Base-by-base conservation (phyloP, 345 rosid species). In the Gossypium longicalyx region DNA sequence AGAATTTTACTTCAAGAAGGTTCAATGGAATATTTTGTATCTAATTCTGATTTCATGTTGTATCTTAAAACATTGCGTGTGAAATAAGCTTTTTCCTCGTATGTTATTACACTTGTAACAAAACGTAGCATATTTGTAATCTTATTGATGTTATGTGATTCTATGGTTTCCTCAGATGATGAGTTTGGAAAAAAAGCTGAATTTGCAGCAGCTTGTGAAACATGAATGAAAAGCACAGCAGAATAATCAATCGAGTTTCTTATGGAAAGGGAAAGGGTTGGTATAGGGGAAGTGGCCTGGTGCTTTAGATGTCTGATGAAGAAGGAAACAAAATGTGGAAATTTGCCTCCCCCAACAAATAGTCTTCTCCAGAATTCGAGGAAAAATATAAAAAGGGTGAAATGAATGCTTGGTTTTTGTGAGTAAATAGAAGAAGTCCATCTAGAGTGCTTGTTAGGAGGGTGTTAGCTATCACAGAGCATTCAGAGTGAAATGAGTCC, bases 131-230 rank as follows among this genome's bases (percentile, higher is more conserved):
- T 22, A 12, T 58, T 2, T 58, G 29, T 58, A 22, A 6, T 22
- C 10, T 58, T 58, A 6, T 58, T 58, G 34, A 75, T 38, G 68
- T 76, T 56, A n/a, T 69, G 56, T 43, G n/a, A 44, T 74, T 74
- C 23, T 58, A 8, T 60, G 45, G 77, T 13, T 13, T 77, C 67
- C 43, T 73, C 78, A 77, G 80, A 58, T 77, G 80, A 57, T 77
- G 45, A 76, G 34, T 44, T 62, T 38, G 7, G 41, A 4, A 74
- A 56, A 64, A 41, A 61, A 61, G 23, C 45, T 29, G 65, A 80
- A 58, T 59, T 66, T 29, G 66, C 72, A 20, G 45, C 11, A 8
- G 67, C 63, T 12, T 27, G 29, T 9, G 67, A 38, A 54, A 27
- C 57, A 16, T 19, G 69, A 49, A 57, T 15, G 68, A 49, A 34